Base-by-base conservation (phyloP, 2,329 filamentous ascomycete genomes). In the Colletotrichum lini region DNA sequence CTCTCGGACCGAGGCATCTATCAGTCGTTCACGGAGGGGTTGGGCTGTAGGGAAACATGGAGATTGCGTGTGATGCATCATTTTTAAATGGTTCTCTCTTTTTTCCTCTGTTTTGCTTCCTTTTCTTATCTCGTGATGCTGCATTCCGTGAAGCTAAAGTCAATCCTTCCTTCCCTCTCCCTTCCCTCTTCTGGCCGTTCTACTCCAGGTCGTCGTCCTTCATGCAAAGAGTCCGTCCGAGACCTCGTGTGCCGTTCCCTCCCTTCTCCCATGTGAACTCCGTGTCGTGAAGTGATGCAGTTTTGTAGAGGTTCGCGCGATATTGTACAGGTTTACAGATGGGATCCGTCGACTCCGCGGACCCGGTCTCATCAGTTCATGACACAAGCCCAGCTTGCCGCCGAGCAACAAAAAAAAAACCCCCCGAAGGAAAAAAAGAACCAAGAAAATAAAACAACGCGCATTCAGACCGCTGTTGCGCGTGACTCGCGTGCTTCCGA, bases 321-420 rank as follows among this genome's bases (percentile, higher is more conserved):
- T 71, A 71, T 71, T 68, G 21, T 71, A 71, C 68, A 71, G 65
- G 8, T 35, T 71, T 71, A 71, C 68, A 71, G 65, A 52, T 68
- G 50, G 30, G 65, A 47, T 42, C 13, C 21, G 15, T 53, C 21
- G 30, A 35, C 30, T 40, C 40, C 57, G 5, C 40, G 38, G 45
- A 9, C 16, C 38, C 53, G 26, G 23, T 49, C 68, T 70, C 67
- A 70, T 70, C 64, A 70, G 42, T 30, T 71, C 68, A 65, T 71
- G 65, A 71, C 60, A 30, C 63, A 53, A 63, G 58, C 57, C 58
- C 68, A 62, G 68, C 58, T 63, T 63, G 52, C 47, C 65, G 65
- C 68, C 40, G 58, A 68, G 58, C 49, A 53, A 53, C 15, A 63
- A 23, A 44, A 67, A 52, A 23, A 23, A 53, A 63, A 4, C 26